Conservation (phyloP, 768 basidiomycete genomes). For the Exsudoporus frostii region DNA sequence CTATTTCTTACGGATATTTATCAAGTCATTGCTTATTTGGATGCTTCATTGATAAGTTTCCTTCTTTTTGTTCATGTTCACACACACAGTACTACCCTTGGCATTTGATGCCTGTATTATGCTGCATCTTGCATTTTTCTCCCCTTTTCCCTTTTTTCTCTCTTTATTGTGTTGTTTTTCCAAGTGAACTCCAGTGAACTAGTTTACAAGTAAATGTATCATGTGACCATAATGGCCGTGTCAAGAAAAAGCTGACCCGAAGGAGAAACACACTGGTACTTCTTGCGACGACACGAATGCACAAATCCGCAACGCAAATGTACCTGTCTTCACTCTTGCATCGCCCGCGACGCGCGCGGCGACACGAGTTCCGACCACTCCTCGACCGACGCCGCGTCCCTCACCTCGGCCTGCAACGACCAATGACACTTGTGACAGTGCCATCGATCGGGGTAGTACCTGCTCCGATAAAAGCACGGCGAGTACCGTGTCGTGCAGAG, state of each 20-base stretch:
- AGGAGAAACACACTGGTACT: background rate
- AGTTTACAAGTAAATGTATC: conserved; percentile 31
- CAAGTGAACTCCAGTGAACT: conserved; percentile 15
- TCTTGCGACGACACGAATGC: background rate
- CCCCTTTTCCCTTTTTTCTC: background rate
- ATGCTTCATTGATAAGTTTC: conserved; percentile 13
- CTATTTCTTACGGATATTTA: conserved; percentile 13
- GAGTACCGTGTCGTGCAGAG: conserved; percentile 68
- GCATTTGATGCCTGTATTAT: conserved; percentile 15
- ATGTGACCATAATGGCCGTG: conserved; percentile 20
- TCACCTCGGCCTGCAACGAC: conserved; percentile 7
- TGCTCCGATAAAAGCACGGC: conserved; percentile 65
- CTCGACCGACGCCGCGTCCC: background rate
- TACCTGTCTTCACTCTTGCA: conserved; percentile 15
- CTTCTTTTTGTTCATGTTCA: background rate
- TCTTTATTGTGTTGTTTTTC: background rate
- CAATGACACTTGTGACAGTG: conserved; percentile 48
- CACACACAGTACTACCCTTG: conserved; percentile 17
- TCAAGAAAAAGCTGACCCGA: background rate
- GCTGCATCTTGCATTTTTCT: conserved; percentile 14
- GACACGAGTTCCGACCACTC: conserved; percentile 18
- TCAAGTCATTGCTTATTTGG: conserved; percentile 26
- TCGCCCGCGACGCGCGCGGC: conserved; percentile 7
- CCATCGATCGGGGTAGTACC: conserved; percentile 23
- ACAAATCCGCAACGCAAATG: background rate